Conservation (phyloP, 306 rosid genomes). For the Astragalus membranaceus region DNA sequence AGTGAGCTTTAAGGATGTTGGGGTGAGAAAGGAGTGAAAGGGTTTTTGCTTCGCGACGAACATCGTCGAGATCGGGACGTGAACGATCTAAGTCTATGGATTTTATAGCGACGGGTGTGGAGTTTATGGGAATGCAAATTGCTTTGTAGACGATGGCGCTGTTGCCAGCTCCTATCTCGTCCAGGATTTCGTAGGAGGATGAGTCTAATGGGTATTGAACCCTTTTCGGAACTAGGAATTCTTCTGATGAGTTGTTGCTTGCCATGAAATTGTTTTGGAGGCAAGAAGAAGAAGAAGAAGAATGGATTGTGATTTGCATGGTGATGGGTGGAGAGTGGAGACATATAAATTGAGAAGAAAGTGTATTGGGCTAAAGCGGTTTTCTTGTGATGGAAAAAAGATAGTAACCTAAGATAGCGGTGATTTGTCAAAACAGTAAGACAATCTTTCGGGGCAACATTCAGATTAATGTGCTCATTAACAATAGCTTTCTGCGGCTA, state of each 20-base stretch:
- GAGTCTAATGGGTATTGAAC: conserved; percentile 50
- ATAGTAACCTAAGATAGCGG: neutral
- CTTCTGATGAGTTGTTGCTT: neutral
- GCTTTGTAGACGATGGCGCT: conserved; percentile 65
- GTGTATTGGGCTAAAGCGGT: conserved; percentile 18
- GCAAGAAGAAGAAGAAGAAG: neutral
- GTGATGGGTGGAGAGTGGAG: neutral
- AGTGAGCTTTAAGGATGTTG: conserved; percentile 48
- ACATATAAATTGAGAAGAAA: conserved; percentile 1
- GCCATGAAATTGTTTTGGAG: conserved; percentile 11
- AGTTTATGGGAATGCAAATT: conserved; percentile 39
- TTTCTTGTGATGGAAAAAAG: conserved; percentile 38
- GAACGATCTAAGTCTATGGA: conserved; percentile 54
- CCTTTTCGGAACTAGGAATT: conserved; percentile 1
- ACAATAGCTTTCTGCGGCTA: too few species aligned
- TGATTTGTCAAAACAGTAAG: conserved; percentile 22
- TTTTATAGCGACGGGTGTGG: conserved; percentile 54
- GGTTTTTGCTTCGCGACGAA: conserved; percentile 41
- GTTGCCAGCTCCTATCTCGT: conserved; percentile 45
- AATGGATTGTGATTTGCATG: neutral
- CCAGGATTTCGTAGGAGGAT: conserved; percentile 25
- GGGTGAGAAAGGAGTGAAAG: conserved; percentile 54
- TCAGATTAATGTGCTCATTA: too few species aligned
- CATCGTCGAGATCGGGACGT: conserved; percentile 29
- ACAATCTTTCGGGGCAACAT: too few species aligned